Evolutionary conservation across 225 moss, liverwort and hornwort species (phyloP).

Genomic region (Marchantia polymorpha): DNA sequence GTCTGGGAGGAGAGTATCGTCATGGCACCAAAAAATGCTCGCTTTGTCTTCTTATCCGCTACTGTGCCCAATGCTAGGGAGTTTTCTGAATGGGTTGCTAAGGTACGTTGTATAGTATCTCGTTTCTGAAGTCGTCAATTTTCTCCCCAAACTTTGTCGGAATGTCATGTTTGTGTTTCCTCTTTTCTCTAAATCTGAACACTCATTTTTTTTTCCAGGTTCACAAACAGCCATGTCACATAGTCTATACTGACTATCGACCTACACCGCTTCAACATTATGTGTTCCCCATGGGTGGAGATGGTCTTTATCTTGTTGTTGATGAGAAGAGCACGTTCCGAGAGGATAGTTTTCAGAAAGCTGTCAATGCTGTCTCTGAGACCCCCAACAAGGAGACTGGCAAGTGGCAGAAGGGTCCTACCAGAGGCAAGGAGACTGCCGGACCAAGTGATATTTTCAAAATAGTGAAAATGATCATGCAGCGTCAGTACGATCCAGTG

Average conservation of each 20-base stretch:
- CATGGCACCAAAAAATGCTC: slow-evolving; percentile 97
- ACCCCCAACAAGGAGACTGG: slow-evolving; percentile 61
- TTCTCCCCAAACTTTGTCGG: too few species aligned
- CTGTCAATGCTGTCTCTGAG: slow-evolving; percentile 86
- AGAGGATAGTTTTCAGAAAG: slow-evolving; percentile 95
- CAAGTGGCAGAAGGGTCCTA: slow-evolving; percentile 51
- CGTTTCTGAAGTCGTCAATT: neutral
- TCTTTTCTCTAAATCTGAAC: neutral
- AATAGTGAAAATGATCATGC: slow-evolving; percentile 97
- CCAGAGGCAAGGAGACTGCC: slow-evolving; percentile 46
- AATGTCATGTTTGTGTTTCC: neutral
- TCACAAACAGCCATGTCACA: slow-evolving; percentile 94
- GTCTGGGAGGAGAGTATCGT: slow-evolving; percentile 99
- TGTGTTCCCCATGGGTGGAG: slow-evolving; percentile 88
- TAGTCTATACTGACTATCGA: slow-evolving; percentile 96
- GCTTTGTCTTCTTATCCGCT: slow-evolving; percentile 97
- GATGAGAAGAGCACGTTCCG: slow-evolving; percentile 84
- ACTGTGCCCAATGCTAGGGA: slow-evolving; percentile 99
- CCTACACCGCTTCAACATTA: slow-evolving; percentile 98
- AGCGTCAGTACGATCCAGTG: slow-evolving; percentile 93
- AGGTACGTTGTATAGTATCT: slow-evolving; percentile 44
- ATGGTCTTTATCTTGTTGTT: slow-evolving; percentile 93
- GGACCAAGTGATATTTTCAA: slow-evolving; percentile 95
- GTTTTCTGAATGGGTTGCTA: slow-evolving; percentile 99
- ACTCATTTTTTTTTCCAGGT: slow-evolving; percentile 55